A percentile compares a stretch with the other conserved stretches of the same genome.
These are phyloP conservation scores for Talaromyces liani DNA, from an alignment of 495 filamentous ascomycete species.

Conservation along the genomic window DNA sequence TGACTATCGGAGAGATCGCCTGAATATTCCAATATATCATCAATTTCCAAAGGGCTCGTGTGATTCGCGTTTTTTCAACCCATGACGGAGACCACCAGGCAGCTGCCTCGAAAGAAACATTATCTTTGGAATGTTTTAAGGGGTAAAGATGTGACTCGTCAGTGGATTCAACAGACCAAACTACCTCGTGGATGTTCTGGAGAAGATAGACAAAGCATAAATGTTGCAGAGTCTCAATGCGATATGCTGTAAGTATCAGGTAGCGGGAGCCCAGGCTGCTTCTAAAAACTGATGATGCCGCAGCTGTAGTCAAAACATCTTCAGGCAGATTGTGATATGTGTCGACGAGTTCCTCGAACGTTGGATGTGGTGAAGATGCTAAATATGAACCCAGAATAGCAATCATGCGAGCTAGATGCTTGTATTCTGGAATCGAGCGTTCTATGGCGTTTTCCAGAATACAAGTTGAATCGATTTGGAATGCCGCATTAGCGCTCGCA, in stretches of 20 bases:
- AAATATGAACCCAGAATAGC: neutral
- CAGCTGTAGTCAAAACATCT: neutral
- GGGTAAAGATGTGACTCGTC: neutral
- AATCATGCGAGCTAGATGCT: neutral
- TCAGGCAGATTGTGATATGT: neutral
- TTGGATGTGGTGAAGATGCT: neutral
- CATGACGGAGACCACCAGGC: neutral
- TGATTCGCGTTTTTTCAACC: neutral
- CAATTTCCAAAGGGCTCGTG: neutral
- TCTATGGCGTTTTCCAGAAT: neutral
- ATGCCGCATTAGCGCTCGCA: neutral
- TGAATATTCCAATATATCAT: constrained; percentile 7
- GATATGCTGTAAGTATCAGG: neutral
- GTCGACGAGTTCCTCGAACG: neutral
- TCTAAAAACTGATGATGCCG: neutral
- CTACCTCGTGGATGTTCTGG: neutral
- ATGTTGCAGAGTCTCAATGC: neutral
- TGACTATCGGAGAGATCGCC: neutral
- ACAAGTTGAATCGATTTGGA: neutral
- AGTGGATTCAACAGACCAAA: neutral
- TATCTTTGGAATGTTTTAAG: neutral
- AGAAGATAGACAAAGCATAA: neutral
- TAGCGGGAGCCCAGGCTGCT: neutral
- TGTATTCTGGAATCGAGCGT: constrained; percentile 5
- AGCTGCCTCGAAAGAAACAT: neutral